phyloP scores from a whole-genome alignment of 768 basidiomycete species.

The Naematelia encephala region DNA sequence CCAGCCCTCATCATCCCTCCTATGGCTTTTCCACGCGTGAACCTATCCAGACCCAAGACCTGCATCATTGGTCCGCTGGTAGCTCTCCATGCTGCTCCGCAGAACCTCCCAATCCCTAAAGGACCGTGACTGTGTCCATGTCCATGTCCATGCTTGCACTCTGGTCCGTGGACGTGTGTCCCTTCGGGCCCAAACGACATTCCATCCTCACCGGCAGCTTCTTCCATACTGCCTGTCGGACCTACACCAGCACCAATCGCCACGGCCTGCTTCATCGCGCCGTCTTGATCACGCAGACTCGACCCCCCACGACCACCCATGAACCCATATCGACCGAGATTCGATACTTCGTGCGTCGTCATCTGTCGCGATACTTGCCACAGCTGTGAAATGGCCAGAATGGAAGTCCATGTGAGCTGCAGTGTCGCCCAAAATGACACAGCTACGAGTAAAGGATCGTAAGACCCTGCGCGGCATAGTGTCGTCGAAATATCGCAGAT shows the following conservation, averaged over 20 bases:
- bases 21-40: constrained; percentile 84
- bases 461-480: constrained; percentile 65
- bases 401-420: constrained; percentile 89
- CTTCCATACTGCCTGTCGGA: constrained; percentile 34
- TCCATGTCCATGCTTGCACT: constrained; percentile 52
- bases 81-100: constrained; percentile 14
- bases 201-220: constrained; percentile 14
- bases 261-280: constrained; percentile 40
- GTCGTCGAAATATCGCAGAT: constrained; percentile 67
- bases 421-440: constrained; percentile 82
- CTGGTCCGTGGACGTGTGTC: constrained; percentile 46
- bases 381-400: constrained; percentile 78
- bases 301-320: constrained; percentile 76
- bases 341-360: constrained; percentile 93
- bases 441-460: constrained; percentile 79
- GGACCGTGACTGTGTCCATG: constrained; percentile 21
- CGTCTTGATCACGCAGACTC: constrained; percentile 47
- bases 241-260: constrained; percentile 43
- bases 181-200: constrained; percentile 19
- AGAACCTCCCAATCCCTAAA: constrained; percentile 7
- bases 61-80: constrained; percentile 63
- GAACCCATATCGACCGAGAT: constrained; percentile 90
- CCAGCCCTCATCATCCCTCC: constrained; percentile 76
- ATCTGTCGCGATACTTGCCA: constrained; percentile 93
- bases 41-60: constrained; percentile 87